Percentiles rank a stretch among this genome's conserved stretches.
phyloP scores from a whole-genome alignment of 164 flowering plant genomes.

The Liriodendron chinense region DNA sequence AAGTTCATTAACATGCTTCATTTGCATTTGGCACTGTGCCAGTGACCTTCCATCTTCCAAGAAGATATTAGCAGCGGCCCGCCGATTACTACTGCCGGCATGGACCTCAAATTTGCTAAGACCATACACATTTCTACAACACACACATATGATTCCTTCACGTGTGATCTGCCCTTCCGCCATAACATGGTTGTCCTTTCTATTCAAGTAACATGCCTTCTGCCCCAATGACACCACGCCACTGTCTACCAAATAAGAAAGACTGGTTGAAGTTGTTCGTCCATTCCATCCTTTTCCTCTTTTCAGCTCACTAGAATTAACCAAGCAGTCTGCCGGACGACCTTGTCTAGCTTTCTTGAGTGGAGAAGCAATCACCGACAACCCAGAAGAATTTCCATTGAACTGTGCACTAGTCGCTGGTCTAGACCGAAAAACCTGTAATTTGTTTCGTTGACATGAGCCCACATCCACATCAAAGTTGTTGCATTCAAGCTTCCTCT shows the following conservation, averaged over 20 bases:
- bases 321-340: conserved; percentile 24
- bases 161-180: conserved; percentile 59
- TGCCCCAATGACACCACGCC: conserved; percentile 51
- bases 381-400: conserved; percentile 10
- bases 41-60: conserved; percentile 82
- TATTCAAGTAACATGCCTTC: conserved; percentile 42
- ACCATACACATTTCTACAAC: conserved; percentile 55
- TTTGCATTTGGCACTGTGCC: conserved; percentile 56
- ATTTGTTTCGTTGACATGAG: not conserved
- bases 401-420: conserved; percentile 1
- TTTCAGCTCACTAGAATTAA: conserved; percentile 22
- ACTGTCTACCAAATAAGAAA: conserved; percentile 82
- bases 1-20: conserved; percentile 15
- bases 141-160: conserved; percentile 75
- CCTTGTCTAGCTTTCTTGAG: conserved; percentile 51
- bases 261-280: conserved; percentile 38
- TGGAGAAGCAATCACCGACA: conserved; percentile 23
- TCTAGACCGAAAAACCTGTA: conserved; percentile 11
- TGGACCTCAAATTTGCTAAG: conserved; percentile 56
- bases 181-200: conserved; percentile 18
- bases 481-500: not conserved
- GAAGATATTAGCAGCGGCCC: conserved; percentile 61
- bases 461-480: not conserved
- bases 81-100: conserved; percentile 45
- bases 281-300: conserved; percentile 45